These are phyloP conservation scores for Saturnispora besseyi DNA, from an alignment of 805 yeast species.

Conservation along the genomic window DNA sequence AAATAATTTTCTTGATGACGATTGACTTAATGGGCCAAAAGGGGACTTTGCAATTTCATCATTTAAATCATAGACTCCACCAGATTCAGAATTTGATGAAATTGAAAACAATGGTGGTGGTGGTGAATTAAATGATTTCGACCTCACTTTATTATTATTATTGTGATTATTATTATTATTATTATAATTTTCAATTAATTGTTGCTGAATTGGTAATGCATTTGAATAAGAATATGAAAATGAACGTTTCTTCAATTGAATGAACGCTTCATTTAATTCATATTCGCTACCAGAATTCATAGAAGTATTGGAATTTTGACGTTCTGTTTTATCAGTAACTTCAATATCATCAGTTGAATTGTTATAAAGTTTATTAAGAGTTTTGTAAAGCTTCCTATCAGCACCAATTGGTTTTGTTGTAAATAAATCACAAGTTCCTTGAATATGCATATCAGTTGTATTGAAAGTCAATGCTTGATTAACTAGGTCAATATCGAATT, in stretches of 20 bases:
- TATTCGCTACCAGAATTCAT: constrained; percentile 5
- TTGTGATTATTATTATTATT: not conserved
- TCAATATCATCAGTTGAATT: constrained; percentile 7
- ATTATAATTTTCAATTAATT: constrained; percentile 6
- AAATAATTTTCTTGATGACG: constrained; percentile 81
- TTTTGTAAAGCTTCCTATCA: constrained; percentile 80
- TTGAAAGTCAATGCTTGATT: constrained; percentile 79
- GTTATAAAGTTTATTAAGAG: constrained; percentile 58
- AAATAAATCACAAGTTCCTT: constrained; percentile 87
- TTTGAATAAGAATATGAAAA: constrained; percentile 25
- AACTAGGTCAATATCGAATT: constrained; percentile 83
- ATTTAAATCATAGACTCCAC: not conserved
- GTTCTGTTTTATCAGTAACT: constrained; percentile 7
- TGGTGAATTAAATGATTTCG: constrained; percentile 26
- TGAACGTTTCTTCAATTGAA: constrained; percentile 26
- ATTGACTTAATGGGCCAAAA: constrained; percentile 83
- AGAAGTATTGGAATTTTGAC: constrained; percentile 20
- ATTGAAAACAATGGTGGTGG: constrained; percentile 16
- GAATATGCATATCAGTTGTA: constrained; percentile 63
- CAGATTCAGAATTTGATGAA: not conserved
- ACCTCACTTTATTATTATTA: constrained; percentile 14
- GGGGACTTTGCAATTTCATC: constrained; percentile 38
- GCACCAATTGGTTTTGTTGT: constrained; percentile 90
- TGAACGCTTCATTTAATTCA: constrained; percentile 24
- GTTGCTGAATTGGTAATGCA: constrained; percentile 13